Evolutionary conservation across 805 yeast genomes (phyloP), one percentile per base, ranked within the genome.

Genomic region (Ogataea polymorpha): DNA sequence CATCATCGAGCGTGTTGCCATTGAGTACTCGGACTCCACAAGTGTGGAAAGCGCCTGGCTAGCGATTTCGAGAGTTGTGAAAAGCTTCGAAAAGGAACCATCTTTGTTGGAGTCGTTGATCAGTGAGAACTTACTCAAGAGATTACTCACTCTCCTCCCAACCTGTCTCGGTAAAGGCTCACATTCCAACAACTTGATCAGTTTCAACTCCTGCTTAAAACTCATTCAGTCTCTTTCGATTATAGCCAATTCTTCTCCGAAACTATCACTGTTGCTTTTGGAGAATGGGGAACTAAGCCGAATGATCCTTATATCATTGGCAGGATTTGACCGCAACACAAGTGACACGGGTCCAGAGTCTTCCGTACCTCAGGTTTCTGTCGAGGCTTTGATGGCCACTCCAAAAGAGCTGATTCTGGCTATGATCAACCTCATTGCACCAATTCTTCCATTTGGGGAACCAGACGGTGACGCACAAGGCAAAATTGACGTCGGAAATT

Each of bases 361-460:
- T 12, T 6, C n/a, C 2, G 16, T 8, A 10, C 27, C 33, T 7
- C 27, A 39, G 1, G 57, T 77, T 1, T 67, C 87, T 5, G 75
- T 82, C 33, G 95, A 86, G 53, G 76, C 86, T 0, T 61, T 88
- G 28, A 82, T 86, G 79, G 76, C 81, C 39, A 75, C 80, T 2
- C 89, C 91, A 0, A 82, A 80, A 50, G 83, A 80, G n/a, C 56
- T 85, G 21, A 59, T 84, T 14, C 50, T 74, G 2, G 67, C 77
- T 11, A 67, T 82, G 14, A 61, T 86, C 14, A 71, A 74, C 29
- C 65, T 87, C 35, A 63, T 84, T 5, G 73, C 77, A 2, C 67
- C 74, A 23, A 48, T 86, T 2, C 59, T 87, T 14, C 95, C 96
- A 0, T 58, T 57, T 23, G 51, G 56, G 2, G 42, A 46, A 0